Base-by-base conservation (phyloP, 306 rosid genomes). In the Lagenaria siceraria region DNA sequence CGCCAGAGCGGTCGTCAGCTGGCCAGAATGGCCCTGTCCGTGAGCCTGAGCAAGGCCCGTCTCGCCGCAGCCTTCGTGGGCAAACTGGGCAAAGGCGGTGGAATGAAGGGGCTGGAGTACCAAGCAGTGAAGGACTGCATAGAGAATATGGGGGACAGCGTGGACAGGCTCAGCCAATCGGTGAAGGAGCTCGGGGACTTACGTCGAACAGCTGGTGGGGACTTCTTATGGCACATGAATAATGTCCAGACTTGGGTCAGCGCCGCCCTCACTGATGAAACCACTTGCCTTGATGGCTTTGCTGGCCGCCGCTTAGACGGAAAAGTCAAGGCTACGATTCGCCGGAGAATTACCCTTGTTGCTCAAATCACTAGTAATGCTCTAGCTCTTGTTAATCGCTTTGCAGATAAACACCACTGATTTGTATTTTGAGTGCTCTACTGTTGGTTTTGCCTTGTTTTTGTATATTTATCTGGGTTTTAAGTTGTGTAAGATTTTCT, bases 211-310 rank as follows among this genome's bases (percentile, higher is more conserved):
- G 81, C 24, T 22, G 93, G 90, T 19, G 84, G 71, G 84, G 89
- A 90, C 66, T 92, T 92, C 49, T 13, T 13, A 53, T 89, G 96
- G 96, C 97, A 85, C 63, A 79, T 92, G 87, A 92, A 86, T 81
- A 92, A 92, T 49, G 97, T 90, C 31, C 91, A 92, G 82, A 92
- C 97, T 2, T 92, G 97, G 97, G 92, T 87, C 12, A 92, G 96
- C 74, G 91, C 96, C 31, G 93, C 96, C 1, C 87, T 92, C 12
- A 92, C 97, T 0, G 91, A 92, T 53, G 92, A 88, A 43, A 74
- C 61, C 80, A 90, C 96, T 36, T 92, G 97, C 81, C 89, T 92
- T 25, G 97, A 92, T 72, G 96, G 88, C 22, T 90, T 92, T 71
- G 74, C 72, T 0, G 88, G 81, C 59, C 71, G 69, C 49, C 22